A percentile compares a stretch with the other conserved stretches of the same genome.
phyloP scores from a whole-genome alignment of 2,329 filamentous ascomycete species.

The Cryoendolithus antarcticus region DNA sequence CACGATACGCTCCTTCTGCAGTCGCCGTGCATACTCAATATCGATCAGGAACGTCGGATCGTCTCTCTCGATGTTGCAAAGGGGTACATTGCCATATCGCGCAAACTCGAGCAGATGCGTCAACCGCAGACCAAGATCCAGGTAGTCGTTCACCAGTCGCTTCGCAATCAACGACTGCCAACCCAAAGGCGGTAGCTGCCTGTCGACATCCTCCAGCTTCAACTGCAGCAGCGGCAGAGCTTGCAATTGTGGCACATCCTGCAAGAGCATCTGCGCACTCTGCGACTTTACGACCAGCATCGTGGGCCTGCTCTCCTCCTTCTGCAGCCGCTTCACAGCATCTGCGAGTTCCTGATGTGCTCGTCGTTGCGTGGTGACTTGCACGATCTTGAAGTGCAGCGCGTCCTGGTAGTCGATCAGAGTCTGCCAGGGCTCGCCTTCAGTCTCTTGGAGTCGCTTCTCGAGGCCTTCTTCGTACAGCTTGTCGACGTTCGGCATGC shows the following conservation, averaged over 20 bases:
- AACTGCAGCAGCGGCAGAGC: conserved; percentile 77
- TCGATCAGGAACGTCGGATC: conserved; percentile 94
- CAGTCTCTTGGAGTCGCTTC: conserved; percentile 48
- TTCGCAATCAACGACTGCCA: conserved; percentile 88
- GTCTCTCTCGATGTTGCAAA: conserved; percentile 90
- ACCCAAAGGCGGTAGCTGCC: conserved; percentile 75
- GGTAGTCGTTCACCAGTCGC: conserved; percentile 75
- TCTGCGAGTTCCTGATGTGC: conserved; percentile 81
- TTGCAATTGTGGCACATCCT: conserved; percentile 71
- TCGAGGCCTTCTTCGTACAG: conserved; percentile 67
- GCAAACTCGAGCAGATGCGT: conserved; percentile 77
- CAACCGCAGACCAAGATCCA: conserved; percentile 88
- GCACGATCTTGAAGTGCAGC: conserved; percentile 71
- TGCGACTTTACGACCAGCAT: conserved; percentile 87
- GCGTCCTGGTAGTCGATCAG: conserved; percentile 80
- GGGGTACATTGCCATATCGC: conserved; percentile 81
- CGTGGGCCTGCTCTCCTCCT: conserved; percentile 66
- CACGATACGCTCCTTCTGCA: conserved; percentile 85
- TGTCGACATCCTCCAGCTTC: conserved; percentile 70
- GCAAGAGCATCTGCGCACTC: conserved; percentile 64
- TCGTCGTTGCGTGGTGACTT: conserved; percentile 81
- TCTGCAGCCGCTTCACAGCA: conserved; percentile 77
- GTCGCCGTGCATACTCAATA: conserved; percentile 77
- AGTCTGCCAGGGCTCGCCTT: conserved; percentile 61
- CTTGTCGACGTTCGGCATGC: conserved; percentile 79